A percentile compares a stretch with the other conserved stretches of the same genome.
phyloP scores from a whole-genome alignment of 352 stramenopile genomes.

The Globisporangium iwayamae region DNA sequence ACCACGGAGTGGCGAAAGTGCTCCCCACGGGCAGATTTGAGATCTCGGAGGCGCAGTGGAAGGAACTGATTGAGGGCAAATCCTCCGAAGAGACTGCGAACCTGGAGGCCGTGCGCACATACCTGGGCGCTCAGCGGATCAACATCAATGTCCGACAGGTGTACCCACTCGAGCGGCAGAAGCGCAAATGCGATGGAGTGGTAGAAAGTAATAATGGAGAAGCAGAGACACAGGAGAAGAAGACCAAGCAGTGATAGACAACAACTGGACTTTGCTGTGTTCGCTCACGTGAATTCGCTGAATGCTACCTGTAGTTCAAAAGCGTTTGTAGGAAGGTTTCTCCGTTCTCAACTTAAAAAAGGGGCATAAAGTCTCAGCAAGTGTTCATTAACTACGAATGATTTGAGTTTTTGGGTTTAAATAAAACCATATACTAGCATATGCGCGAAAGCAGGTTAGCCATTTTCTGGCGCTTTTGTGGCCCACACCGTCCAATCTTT shows the following conservation, averaged over 20 bases:
- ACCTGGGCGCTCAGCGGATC: slow-evolving; percentile 59
- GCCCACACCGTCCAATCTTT: neutral
- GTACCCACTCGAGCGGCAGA: slow-evolving; percentile 27
- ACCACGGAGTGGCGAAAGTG: slow-evolving; percentile 63
- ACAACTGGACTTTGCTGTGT: too few relatives aligned
- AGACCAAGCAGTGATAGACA: slow-evolving; percentile 1
- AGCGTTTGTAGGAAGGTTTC: too few relatives aligned
- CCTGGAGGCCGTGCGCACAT: slow-evolving; percentile 37
- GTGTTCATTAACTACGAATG: too few relatives aligned
- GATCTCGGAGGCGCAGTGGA: slow-evolving; percentile 23
- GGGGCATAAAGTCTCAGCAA: too few relatives aligned
- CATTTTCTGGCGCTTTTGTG: neutral
- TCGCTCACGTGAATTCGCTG: too few relatives aligned
- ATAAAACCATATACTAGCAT: too few relatives aligned
- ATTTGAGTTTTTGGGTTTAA: too few relatives aligned
- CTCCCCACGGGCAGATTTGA: slow-evolving; percentile 39
- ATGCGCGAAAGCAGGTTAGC: too few relatives aligned
- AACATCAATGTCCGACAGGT: slow-evolving; percentile 85
- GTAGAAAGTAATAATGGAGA: neutral
- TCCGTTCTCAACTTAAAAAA: too few relatives aligned
- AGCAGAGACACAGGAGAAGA: slow-evolving; percentile 3
- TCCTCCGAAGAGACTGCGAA: slow-evolving; percentile 24
- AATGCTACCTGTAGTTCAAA: too few relatives aligned
- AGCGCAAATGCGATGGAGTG: neutral
- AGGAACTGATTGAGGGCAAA: slow-evolving; percentile 16